Base-by-base conservation (phyloP, 2,329 filamentous ascomycete genomes). In the Parafenestella ontariensis region DNA sequence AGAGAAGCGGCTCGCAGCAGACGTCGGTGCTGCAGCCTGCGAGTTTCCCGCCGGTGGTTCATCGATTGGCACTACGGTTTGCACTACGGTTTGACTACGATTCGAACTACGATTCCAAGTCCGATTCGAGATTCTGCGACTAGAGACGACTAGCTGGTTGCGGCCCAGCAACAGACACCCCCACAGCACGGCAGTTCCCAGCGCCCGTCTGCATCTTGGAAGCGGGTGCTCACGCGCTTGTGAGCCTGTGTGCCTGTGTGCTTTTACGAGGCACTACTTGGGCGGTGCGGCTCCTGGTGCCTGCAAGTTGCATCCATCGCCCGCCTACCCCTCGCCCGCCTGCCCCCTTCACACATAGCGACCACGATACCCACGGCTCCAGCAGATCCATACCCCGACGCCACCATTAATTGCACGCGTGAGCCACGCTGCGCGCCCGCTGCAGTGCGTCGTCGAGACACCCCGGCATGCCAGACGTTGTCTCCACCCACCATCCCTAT, bases 111-210 rank as follows among this genome's bases (percentile, higher is more conserved):
- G 15, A 17, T 34, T 34, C 20, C 54, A 59, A 58, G n/a, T n/a
- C n/a, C 59, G 62, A 63, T 54, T 55, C 52, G 50, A 55, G 57
- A 56, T 60, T 58, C 54, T 61, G 58, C 49, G 52, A 60, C 52
- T 11, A 39, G 48, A 54, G 55, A 52, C 59, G 46, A 52, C 54
- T 40, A 46, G 56, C 57, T 63, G 65, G 31, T 67, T 68, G 66
- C 59, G 36, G 48, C 46, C 52, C 58, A 62, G 57, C 55, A 54
- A 47, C 56, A 60, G 55, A 63, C 61, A 65, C 70, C 70, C 69
- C 68, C 68, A 71, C 67, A 70, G 59, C 68, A 73, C 71, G 70
- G 71, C 70, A 72, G 69, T 72, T 71, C 66, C 71, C 70, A 71
- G 59, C 59, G 62, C 61, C 64, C 62, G 59, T 67, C 41, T 65